Evolutionary conservation across 1,139 yeast species (phyloP).

Genomic region (Pichia cactophila): DNA sequence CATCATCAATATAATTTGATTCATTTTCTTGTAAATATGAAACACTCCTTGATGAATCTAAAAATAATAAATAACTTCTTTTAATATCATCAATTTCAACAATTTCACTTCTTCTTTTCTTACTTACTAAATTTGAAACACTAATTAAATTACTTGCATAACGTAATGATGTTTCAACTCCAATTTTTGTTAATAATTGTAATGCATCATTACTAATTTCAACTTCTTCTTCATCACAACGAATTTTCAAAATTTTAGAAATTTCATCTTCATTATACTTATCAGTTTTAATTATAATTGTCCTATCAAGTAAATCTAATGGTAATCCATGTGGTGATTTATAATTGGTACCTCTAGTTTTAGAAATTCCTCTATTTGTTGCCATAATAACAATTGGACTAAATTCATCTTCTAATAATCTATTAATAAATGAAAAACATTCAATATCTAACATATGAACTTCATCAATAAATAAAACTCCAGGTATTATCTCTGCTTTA

Average conservation of each 20-base stretch:
- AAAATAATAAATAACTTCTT: slow-evolving; percentile 78
- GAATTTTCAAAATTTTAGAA: slow-evolving; percentile 72
- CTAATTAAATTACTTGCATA: slow-evolving; percentile 89
- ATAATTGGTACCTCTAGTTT: slow-evolving; percentile 88
- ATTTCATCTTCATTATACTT: slow-evolving; percentile 76
- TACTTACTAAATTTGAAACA: slow-evolving; percentile 78
- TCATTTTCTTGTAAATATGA: slow-evolving; percentile 65
- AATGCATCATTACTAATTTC: slow-evolving; percentile 79
- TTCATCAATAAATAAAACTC: slow-evolving; percentile 95
- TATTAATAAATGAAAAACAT: slow-evolving; percentile 88
- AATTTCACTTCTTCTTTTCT: slow-evolving; percentile 62
- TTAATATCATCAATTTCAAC: slow-evolving; percentile 83
- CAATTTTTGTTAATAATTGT: slow-evolving; percentile 85
- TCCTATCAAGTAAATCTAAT: slow-evolving; percentile 85
- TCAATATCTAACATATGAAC: slow-evolving; percentile 98
- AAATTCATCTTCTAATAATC: slow-evolving; percentile 94
- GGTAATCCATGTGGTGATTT: slow-evolving; percentile 97
- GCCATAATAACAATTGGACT: slow-evolving; percentile 99
- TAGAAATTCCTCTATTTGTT: slow-evolving; percentile 89
- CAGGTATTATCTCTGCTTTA: slow-evolving; percentile 97
- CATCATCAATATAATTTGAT: slow-evolving; percentile 63
- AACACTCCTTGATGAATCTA: slow-evolving; percentile 85
- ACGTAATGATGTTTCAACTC: slow-evolving; percentile 85
- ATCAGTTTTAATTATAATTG: slow-evolving; percentile 83
- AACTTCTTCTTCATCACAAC: slow-evolving; percentile 96